Evolutionary conservation across 2,329 filamentous ascomycete genomes (phyloP).

Genomic region (Neopestalotiopsis rosae): DNA sequence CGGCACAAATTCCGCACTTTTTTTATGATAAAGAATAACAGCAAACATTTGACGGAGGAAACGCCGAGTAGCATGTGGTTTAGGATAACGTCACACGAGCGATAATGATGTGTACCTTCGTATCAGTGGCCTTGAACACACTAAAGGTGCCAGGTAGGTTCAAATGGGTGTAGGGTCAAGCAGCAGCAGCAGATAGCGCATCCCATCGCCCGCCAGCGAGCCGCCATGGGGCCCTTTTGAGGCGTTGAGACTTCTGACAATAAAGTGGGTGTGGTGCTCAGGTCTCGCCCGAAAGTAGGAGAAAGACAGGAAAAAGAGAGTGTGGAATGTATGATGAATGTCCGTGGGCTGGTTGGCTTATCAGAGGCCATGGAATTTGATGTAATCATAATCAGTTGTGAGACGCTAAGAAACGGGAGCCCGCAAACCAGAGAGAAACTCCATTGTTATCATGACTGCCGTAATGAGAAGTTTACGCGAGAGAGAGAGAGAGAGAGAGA

Average conservation of each 20-base stretch:
- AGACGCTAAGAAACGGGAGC: conserved; percentile 1
- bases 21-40: not conserved
- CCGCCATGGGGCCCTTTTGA: not conserved
- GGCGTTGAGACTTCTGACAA: not conserved
- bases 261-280: not conserved
- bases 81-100: not conserved
- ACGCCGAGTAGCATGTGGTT: not conserved
- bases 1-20: not conserved
- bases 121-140: not conserved
- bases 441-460: not conserved
- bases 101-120: not conserved
- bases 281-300: not conserved
- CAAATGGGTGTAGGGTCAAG: too few relatives aligned
- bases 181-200: not conserved
- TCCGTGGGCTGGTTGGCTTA: not conserved
- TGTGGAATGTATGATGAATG: not conserved
- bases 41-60: not conserved
- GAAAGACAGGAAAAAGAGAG: not conserved
- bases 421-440: not conserved
- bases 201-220: not conserved
- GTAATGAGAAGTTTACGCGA: not conserved
- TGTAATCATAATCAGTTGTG: not conserved
- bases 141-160: not conserved
- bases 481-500: not conserved
- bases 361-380: not conserved